Base-by-base conservation (phyloP, 306 rosid species). In the Biancaea sappan region DNA sequence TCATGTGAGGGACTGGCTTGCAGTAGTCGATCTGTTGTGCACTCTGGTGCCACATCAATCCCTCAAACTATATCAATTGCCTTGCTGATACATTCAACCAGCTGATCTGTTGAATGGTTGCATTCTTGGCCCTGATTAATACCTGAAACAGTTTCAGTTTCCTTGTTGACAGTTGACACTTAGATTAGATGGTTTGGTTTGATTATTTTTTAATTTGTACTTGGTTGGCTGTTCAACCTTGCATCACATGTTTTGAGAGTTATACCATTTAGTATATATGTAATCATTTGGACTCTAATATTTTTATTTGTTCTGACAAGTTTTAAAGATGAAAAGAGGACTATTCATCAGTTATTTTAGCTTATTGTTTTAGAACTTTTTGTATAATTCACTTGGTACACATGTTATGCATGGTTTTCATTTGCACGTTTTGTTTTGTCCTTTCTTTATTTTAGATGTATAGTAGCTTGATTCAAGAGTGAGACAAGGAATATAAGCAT, bases 91-190 rank as follows among this genome's bases (percentile, higher is more conserved):
- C 46, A 5, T 29, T 31, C 19, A 31, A 18, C 11, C 8, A 47
- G 16, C 19, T 67, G 59, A 28, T 47, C 38, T 67, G 59, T 37
- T 67, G 29, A 67, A 31, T 68, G 32, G 29, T 5, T 67, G 59
- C 29, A 25, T 67, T 29, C 21, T 47, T 37, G 41, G 6, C 18
- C 43, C 65, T 13, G 22, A 31, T 59, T 14, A 29, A 14, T 59
- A 19, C 40, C 25, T 59, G 14, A 31, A 16, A 0, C n/a, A 6
- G 4, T 31, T 15, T 29, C 41, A 15, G 16, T 31, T 29, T n/a
- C 65, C 43, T 8, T 29, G 24, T 31, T 16, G 24, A 38, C 1
- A 12, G 18, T 28, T 67, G 44, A 18, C 6, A 19, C 8, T 32
- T 60, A 7, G 13, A 32, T 29, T 16, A 12, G 15, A 31, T 26